Conservation (phyloP, 2,329 filamentous ascomycete genomes). For the Epichloe festucae region DNA sequence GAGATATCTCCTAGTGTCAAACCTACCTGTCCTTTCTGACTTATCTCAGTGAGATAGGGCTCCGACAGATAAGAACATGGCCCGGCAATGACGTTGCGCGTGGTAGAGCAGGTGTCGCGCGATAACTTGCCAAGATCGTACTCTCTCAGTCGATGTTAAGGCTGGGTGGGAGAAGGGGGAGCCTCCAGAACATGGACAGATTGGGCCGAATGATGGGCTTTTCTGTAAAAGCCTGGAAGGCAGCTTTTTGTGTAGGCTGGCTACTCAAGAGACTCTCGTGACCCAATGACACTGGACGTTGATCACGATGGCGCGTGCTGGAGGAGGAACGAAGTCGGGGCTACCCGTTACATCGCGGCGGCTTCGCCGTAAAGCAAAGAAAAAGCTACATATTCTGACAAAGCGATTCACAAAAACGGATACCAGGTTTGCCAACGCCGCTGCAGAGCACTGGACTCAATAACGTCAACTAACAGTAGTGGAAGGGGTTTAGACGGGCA, state of each 20-base stretch:
- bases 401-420: not conserved
- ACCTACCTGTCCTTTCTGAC: slow-evolving; percentile 17
- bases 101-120: too few relatives aligned
- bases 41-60: slow-evolving; percentile 15
- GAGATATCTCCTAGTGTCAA: too few relatives aligned
- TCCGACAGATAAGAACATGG: slow-evolving; percentile 10
- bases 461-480: too few relatives aligned
- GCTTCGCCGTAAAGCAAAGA: slow-evolving; percentile 2
- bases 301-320: not conserved
- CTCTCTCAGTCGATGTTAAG: not conserved
- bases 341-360: slow-evolving; percentile 4
- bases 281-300: not conserved
- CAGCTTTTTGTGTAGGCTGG: not conserved
- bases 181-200: not conserved
- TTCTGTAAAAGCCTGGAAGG: not conserved
- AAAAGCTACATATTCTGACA: not conserved
- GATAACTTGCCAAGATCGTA: too few relatives aligned
- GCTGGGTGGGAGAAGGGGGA: too few relatives aligned
- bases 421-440: too few relatives aligned
- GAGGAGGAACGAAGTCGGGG: not conserved
- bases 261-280: not conserved
- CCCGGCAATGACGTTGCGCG: not conserved
- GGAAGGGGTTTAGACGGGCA: too few relatives aligned
- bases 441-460: not conserved
- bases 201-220: not conserved